Conservation (phyloP, 495 filamentous ascomycete genomes). For the Daldinia decipiens region DNA sequence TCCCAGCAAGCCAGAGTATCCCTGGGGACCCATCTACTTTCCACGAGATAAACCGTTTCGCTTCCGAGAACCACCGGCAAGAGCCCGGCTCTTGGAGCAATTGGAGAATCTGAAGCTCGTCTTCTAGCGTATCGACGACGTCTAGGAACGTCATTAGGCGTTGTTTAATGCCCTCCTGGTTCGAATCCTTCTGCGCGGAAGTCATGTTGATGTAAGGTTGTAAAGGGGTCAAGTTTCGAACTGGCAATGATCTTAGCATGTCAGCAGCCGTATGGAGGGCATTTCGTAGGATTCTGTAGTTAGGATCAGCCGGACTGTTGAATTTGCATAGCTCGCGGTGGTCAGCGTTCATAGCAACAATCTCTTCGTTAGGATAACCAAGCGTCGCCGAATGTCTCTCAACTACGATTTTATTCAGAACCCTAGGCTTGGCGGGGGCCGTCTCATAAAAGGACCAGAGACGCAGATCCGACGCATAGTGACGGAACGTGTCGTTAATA, state of each 20-base stretch:
- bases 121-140: slow-evolving; percentile 3
- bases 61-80: slow-evolving; percentile 9
- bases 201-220: background rate
- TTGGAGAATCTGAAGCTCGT: slow-evolving; percentile 3
- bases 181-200: too few relatives aligned
- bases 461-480: slow-evolving; percentile 32
- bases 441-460: slow-evolving; percentile 52
- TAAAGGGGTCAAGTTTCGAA: background rate
- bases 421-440: background rate
- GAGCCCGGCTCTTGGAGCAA: slow-evolving; percentile 1
- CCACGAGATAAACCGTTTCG: background rate
- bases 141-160: slow-evolving; percentile 10
- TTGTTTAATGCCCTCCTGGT: background rate
- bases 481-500: slow-evolving; percentile 50
- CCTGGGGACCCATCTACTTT: background rate
- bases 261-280: slow-evolving; percentile 46
- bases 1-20: slow-evolving; percentile 12
- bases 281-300: slow-evolving; percentile 48
- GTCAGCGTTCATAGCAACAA: slow-evolving; percentile 48
- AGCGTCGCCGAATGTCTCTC: slow-evolving; percentile 49
- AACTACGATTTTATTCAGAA: slow-evolving; percentile 45
- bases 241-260: slow-evolving; percentile 30
- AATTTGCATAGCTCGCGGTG: slow-evolving; percentile 53
- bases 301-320: slow-evolving; percentile 38
- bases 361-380: slow-evolving; percentile 46